Base-by-base conservation (phyloP, 2,329 filamentous ascomycete species). In the Beauveria brongniartii region DNA sequence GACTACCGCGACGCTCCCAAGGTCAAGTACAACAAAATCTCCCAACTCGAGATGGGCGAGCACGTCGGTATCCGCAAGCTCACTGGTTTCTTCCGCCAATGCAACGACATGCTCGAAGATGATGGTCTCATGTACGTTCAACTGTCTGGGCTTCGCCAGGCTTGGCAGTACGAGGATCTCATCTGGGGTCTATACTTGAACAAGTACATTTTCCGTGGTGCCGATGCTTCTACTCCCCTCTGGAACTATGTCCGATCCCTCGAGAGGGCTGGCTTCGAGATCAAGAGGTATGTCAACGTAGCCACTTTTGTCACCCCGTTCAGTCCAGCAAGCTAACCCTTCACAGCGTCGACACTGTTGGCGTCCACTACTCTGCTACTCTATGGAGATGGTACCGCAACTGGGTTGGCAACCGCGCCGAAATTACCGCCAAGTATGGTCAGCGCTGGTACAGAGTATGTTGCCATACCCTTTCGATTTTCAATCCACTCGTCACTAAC, bases 151-250 rank as follows among this genome's bases (percentile, higher is more conserved):
- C 84, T 99, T 64, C 89, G 94, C 69, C 95, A 95, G 80, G 81
- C 83, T 65, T 97, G 94, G 94, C 94, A 97, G 77, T 97, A 96
- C 72, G 92, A 97, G 81, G 93, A 97, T 78, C 84, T 97, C 56
- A 90, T 93, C 75, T 97, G 94, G 94, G 94, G 94, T 73, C 83
- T 97, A 52, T 97, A 97, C 84, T 96, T 97, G 92, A 97, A 97
- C 87, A 97, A 96, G 81, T 96, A 97, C 77, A 83, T 97, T 74
- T 97, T 97, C 84, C 94, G 92, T 40, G 94, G 94, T 73, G 94
- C 94, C 56, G 94, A 97, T 73, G 94, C 94, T 57, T 96, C 91
- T 48, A 96, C 92, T 62, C 94, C 94, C 56, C 86, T 99, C 54
- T 91, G 91, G 67, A 94, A 88, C 77, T 91, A 94, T 69, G 81